These are phyloP conservation scores for Coniochaeta ligniaria DNA, from an alignment of 2,329 filamentous ascomycete genomes.

Conservation along the genomic window DNA sequence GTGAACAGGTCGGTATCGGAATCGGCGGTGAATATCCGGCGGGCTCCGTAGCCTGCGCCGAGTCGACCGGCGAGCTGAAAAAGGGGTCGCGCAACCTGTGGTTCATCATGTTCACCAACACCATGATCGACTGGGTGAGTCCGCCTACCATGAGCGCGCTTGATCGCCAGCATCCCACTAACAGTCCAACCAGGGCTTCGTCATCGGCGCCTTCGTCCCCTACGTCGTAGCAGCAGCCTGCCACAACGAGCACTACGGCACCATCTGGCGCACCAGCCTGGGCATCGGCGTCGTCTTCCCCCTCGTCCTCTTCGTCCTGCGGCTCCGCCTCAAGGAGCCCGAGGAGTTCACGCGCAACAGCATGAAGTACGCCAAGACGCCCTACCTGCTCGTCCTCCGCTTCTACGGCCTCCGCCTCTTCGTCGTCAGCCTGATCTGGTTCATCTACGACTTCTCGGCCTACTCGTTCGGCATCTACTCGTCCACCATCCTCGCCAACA, in stretches of 20 bases:
- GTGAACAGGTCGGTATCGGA: conserved; percentile 52
- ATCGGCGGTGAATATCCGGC: conserved; percentile 78
- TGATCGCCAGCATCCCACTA: neutral
- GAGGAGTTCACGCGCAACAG: conserved; percentile 68
- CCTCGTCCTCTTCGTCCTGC: conserved; percentile 61
- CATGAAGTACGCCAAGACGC: conserved; percentile 55
- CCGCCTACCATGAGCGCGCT: neutral
- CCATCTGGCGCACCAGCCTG: conserved; percentile 76
- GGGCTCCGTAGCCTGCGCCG: conserved; percentile 76
- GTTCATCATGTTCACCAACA: conserved; percentile 88
- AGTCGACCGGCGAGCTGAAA: conserved; percentile 78
- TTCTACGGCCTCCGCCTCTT: conserved; percentile 71
- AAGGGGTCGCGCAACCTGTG: conserved; percentile 76
- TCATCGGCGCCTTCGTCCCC: conserved; percentile 72
- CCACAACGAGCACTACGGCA: conserved; percentile 54
- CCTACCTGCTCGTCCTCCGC: conserved; percentile 46
- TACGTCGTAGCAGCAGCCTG: conserved; percentile 51
- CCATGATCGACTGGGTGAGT: conserved; percentile 62
- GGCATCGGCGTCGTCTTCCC: conserved; percentile 77
- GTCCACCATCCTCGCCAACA: conserved; percentile 61
- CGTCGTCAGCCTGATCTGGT: conserved; percentile 71
- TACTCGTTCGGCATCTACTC: conserved; percentile 87
- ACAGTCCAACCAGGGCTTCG: conserved; percentile 51
- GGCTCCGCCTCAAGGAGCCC: conserved; percentile 68
- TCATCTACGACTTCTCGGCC: conserved; percentile 76